Conservation (phyloP, 495 filamentous ascomycete genomes). For the Parathielavia hyrcaniae region DNA sequence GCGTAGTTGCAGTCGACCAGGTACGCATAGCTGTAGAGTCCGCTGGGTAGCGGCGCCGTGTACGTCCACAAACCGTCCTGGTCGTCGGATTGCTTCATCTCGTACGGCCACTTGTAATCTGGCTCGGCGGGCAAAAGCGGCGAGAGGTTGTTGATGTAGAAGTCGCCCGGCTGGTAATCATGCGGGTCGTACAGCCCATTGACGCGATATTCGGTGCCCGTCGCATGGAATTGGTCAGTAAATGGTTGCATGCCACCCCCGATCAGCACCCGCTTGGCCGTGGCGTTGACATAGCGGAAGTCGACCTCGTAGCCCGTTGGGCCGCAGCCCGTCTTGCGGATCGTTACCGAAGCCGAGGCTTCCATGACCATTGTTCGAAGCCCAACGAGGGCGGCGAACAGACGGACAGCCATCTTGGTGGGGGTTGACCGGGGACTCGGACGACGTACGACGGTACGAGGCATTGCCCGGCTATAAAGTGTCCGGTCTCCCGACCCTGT, state of each 20-base stretch:
- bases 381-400: background rate
- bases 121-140: conserved; percentile 14
- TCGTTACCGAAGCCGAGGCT: conserved; percentile 27
- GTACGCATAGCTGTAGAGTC: conserved; percentile 31
- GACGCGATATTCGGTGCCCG: conserved; percentile 20
- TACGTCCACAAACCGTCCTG: conserved; percentile 31
- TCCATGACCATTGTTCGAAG: background rate
- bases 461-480: too few species aligned
- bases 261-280: conserved; percentile 30
- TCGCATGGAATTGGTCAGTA: conserved; percentile 32
- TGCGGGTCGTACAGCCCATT: conserved; percentile 26
- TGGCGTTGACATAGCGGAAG: conserved; percentile 30
- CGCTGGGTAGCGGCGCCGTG: conserved; percentile 30
- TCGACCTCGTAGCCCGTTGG: conserved; percentile 33
- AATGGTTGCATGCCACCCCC: conserved; percentile 30
- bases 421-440: background rate
- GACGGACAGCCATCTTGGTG: too few species aligned
- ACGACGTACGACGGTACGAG: too few species aligned
- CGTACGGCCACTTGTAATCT: conserved; percentile 31
- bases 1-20: conserved; percentile 31
- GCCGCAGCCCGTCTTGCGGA: conserved; percentile 29
- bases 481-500: too few species aligned
- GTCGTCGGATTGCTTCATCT: conserved; percentile 25
- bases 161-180: conserved; percentile 32
- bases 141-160: conserved; percentile 25